phyloP scores from a whole-genome alignment of 129 eudicot species.

The Flaveria trinervia region DNA sequence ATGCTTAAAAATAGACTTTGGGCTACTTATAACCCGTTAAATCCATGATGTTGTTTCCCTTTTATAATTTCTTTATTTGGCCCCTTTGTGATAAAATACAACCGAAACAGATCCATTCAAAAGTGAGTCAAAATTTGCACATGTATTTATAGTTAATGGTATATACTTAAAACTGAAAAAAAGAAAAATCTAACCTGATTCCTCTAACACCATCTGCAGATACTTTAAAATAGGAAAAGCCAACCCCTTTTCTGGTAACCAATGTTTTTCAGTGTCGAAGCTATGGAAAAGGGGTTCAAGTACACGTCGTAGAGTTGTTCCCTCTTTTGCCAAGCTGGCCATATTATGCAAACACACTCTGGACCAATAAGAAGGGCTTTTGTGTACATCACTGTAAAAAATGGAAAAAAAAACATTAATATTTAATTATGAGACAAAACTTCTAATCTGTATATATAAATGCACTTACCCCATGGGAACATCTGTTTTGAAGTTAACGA shows the following conservation, averaged over 20 bases:
- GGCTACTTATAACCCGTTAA: background rate
- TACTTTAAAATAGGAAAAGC: conserved; percentile 63
- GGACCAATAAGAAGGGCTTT: conserved; percentile 78
- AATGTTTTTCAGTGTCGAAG: conserved; percentile 65
- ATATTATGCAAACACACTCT: conserved; percentile 71
- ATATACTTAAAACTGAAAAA: background rate
- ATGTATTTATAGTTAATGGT: background rate
- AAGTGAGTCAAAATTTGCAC: background rate
- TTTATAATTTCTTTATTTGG: conserved; percentile 2
- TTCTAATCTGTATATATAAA: background rate
- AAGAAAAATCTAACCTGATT: conserved; percentile 53
- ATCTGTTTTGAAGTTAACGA: conserved; percentile 15
- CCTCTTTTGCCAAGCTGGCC: conserved; percentile 67
- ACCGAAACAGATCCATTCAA: background rate
- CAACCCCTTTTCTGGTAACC: conserved; percentile 66
- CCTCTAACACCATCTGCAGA: conserved; percentile 64
- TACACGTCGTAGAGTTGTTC: conserved; percentile 68
- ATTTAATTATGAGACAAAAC: background rate
- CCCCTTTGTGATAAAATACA: background rate
- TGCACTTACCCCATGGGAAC: conserved; percentile 47
- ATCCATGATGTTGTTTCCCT: background rate
- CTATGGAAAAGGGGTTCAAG: conserved; percentile 71
- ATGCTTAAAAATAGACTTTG: conserved; percentile 1
- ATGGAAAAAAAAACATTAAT: background rate
- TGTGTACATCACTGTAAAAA: conserved; percentile 53